These are phyloP conservation scores for Trichophyton benhamiae DNA, from an alignment of 2,329 filamentous ascomycete genomes.

Conservation along the genomic window DNA sequence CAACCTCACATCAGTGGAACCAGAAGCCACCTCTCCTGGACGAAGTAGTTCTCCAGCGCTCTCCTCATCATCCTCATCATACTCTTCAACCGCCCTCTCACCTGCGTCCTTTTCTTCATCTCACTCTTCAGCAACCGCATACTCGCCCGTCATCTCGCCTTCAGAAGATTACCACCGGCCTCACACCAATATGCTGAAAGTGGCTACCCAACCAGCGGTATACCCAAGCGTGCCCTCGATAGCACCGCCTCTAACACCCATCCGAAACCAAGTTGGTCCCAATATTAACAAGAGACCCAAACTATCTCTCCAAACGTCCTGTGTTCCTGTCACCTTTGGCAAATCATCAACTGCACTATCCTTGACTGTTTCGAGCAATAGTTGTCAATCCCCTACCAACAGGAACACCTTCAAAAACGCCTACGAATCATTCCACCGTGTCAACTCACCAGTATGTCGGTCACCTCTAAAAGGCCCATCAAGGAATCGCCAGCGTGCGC, in stretches of 20 bases:
- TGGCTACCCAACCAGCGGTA: conserved; percentile 7
- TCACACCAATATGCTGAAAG: conserved; percentile 7
- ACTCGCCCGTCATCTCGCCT: conserved; percentile 3
- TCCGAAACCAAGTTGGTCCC: neutral
- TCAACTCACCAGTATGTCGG: conserved; percentile 20
- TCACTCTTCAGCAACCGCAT: conserved; percentile 5
- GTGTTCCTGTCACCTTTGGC: conserved; percentile 40
- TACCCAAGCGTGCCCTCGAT: conserved; percentile 5
- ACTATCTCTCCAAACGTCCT: conserved; percentile 48
- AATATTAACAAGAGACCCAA: conserved; percentile 38
- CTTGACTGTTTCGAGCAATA: conserved; percentile 39
- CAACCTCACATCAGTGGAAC: conserved; percentile 7
- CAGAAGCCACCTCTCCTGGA: conserved; percentile 2
- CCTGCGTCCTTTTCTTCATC: neutral
- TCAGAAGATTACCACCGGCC: neutral
- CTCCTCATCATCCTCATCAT: conserved; percentile 8
- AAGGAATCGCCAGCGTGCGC: conserved; percentile 3
- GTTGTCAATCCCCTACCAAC: conserved; percentile 44
- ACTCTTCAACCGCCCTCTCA: neutral
- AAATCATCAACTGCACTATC: conserved; percentile 42
- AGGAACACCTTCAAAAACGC: conserved; percentile 52
- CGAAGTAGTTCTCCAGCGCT: neutral
- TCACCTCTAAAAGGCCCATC: conserved; percentile 18
- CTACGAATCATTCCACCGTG: conserved; percentile 34
- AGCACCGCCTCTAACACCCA: conserved; percentile 11